Evolutionary conservation across 1,284 basidiomycete genomes (phyloP), one percentile per base, ranked within the genome.

Genomic region (Taiwanofungus camphoratus): DNA sequence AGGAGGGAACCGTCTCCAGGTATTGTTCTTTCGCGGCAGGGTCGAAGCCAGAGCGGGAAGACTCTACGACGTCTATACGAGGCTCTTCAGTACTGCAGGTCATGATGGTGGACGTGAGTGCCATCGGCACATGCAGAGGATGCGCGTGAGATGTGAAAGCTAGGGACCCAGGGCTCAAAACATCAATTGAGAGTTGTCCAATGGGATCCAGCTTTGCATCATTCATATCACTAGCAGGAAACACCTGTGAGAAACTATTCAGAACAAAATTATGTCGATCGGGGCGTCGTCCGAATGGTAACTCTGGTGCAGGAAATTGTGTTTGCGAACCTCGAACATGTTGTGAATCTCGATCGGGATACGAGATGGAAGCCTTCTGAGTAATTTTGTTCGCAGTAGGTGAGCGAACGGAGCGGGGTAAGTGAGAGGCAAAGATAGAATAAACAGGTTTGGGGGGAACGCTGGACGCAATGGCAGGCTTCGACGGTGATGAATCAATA

Each of bases 251-350:
- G 36, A 20, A 11, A 11, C 11, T 11, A 19, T 11, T 12, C 13
- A 20, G 18, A 38, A 21, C 11, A 18, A 38, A n/a, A 29, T 29
- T n/a, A 9, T 2, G 4, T 24, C n/a, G n/a, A 18, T 32, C 18
- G 1, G 33, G 20, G 9, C 30, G 35, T n/a, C 33, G 44, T 19
- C 23, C 34, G 19, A 49, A 32, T 13, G 39, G 27, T 21, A 15
- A 33, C 26, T 15, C 16, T 41, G 35, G 19, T 26, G 39, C 31
- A 30, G 21, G 22, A 37, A 57, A 58, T 2, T 40, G 23, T 41
- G 58, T 68, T 55, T 80, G 79, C 16, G 65, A 59, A 29, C 79
- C 82, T 52, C 71, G 74, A 47, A 83, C 70, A 61, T 87, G 85
- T 53, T 85, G 84, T n/a, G 61, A 67, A 20, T 66, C 64, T 39